A percentile compares a stretch with the other conserved stretches of the same genome.
Conservation (phyloP, 2,329 filamentous ascomycete species). For the Emydomyces testavorans region DNA sequence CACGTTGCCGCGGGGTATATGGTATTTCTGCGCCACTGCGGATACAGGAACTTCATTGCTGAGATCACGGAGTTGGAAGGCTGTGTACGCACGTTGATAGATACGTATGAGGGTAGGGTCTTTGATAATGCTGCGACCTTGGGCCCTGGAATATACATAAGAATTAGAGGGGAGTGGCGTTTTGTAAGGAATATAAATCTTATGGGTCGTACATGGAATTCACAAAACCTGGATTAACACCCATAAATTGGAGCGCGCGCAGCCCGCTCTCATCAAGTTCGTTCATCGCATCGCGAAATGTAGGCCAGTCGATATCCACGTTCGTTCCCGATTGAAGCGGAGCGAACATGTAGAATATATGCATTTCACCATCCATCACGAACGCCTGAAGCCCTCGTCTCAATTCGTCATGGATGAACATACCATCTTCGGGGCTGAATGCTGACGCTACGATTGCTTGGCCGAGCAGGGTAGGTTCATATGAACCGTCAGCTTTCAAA, state of each 20-base stretch:
- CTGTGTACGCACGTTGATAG: slow-evolving; percentile 62
- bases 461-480: slow-evolving; percentile 53
- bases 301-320: slow-evolving; percentile 55
- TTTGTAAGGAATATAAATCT: too few species aligned
- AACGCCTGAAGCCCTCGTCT: slow-evolving; percentile 57
- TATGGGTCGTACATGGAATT: slow-evolving; percentile 54
- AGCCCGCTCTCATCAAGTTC: slow-evolving; percentile 58
- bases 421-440: slow-evolving; percentile 61
- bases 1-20: slow-evolving; percentile 56
- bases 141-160: slow-evolving; percentile 42
- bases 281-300: slow-evolving; percentile 61
- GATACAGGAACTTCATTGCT: slow-evolving; percentile 66
- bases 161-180: too few species aligned
- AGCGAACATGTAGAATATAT: slow-evolving; percentile 65
- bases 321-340: slow-evolving; percentile 47
- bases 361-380: slow-evolving; percentile 72
- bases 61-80: slow-evolving; percentile 64
- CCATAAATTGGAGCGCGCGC: slow-evolving; percentile 56
- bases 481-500: slow-evolving; percentile 41
- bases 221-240: slow-evolving; percentile 55
- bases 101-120: slow-evolving; percentile 52
- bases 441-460: slow-evolving; percentile 61
- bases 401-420: slow-evolving; percentile 61
- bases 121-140: slow-evolving; percentile 50
- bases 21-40: slow-evolving; percentile 57